Evolutionary conservation across 371 early-diverging fungal genomes (phyloP).

Genomic region (Syncephalis plumigaleata): DNA sequence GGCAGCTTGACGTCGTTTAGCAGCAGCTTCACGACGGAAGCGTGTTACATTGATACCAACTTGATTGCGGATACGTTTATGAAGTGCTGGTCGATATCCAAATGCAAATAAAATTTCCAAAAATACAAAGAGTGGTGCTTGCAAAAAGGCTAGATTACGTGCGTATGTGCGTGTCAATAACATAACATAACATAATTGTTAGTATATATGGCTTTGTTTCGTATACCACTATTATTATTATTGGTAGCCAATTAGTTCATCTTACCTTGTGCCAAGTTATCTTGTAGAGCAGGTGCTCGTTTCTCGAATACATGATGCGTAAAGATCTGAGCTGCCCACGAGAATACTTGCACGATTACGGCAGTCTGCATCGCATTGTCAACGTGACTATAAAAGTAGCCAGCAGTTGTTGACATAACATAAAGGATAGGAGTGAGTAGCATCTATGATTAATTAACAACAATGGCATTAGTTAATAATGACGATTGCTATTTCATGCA

Average conservation of each 20-base stretch:
- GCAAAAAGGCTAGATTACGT: conserved; percentile 64
- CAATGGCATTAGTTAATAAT: neutral
- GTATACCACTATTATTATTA: neutral
- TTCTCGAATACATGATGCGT: conserved; percentile 78
- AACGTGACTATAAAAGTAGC: conserved; percentile 23
- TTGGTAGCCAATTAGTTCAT: neutral
- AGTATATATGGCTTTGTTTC: neutral
- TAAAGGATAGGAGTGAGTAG: conserved; percentile 41
- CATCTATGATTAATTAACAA: conserved; percentile 14
- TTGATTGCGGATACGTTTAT: conserved; percentile 1
- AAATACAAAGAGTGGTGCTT: conserved; percentile 90
- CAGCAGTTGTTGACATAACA: conserved; percentile 33
- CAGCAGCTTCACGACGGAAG: neutral
- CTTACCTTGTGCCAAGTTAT: conserved; percentile 65
- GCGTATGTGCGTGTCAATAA: too few relatives aligned
- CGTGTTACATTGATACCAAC: neutral
- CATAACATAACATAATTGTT: too few relatives aligned
- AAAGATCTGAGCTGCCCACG: conserved; percentile 82
- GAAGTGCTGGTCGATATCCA: conserved; percentile 55
- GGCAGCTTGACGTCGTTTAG: too few relatives aligned
- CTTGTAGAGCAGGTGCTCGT: conserved; percentile 75
- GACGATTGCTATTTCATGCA: neutral
- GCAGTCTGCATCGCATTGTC: conserved; percentile 32
- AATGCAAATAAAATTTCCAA: conserved; percentile 71
- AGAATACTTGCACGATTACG: conserved; percentile 32